A percentile compares a stretch with the other conserved stretches of the same genome.
Conservation (phyloP, 2,329 filamentous ascomycete species). For the Exophiala bonariae region DNA sequence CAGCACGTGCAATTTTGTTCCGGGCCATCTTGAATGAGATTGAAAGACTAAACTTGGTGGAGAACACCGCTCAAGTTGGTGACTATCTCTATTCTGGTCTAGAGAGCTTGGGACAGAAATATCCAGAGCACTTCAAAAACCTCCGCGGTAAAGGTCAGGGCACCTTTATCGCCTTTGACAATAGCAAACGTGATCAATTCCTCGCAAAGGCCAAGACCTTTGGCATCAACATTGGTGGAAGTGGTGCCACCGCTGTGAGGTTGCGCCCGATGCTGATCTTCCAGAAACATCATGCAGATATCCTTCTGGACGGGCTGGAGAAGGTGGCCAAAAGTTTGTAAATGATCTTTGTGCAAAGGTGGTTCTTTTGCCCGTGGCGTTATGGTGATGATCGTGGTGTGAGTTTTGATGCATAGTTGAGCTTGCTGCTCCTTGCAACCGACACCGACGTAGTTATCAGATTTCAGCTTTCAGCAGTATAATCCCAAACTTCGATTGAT, state of each 20-base stretch:
- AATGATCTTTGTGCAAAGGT: neutral
- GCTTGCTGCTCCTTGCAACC: no score
- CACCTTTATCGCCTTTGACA: constrained; percentile 92
- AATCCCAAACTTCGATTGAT: no score
- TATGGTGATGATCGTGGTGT: no score
- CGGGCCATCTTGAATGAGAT: constrained; percentile 82
- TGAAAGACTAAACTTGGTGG: constrained; percentile 72
- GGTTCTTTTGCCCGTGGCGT: no score
- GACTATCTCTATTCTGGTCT: constrained; percentile 75
- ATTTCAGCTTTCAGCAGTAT: no score
- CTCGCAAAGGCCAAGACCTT: constrained; percentile 74
- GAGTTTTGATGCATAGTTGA: no score
- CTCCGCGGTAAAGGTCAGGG: constrained; percentile 84
- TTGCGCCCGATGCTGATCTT: constrained; percentile 90
- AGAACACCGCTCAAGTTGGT: constrained; percentile 74
- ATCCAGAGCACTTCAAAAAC: constrained; percentile 77
- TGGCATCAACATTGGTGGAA: constrained; percentile 85
- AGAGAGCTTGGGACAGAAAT: constrained; percentile 65
- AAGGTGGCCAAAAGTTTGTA: constrained; percentile 60
- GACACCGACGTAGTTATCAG: no score
- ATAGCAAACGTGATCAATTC: constrained; percentile 75
- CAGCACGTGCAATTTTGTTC: constrained; percentile 80
- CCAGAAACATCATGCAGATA: constrained; percentile 83
- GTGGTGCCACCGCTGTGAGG: constrained; percentile 72
- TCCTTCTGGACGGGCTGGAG: constrained; percentile 76